Evolutionary conservation across 1,284 basidiomycete genomes (phyloP), one percentile per base, ranked within the genome.

Genomic region (Gymnopus androsaceus): DNA sequence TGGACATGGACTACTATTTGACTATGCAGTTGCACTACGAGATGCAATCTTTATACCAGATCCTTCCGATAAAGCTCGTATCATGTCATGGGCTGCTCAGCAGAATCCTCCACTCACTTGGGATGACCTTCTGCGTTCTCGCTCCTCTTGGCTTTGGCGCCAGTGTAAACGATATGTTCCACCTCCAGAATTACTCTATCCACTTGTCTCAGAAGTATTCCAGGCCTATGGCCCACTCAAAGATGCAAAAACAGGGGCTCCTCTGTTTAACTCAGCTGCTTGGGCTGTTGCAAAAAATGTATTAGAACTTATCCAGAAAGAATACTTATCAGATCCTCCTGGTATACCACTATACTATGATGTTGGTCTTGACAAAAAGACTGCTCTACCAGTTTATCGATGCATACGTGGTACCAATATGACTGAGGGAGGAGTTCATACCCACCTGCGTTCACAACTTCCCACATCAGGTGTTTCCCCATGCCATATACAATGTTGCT

Each of bases 21-120:
- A 64, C 17, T 73, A 72, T 61, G 54, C 63, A 0, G 38, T 50
- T n/a, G 63, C 64, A 12, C 57, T 72, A 9, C 64, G 63, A 6
- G 67, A 72, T 64, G 69, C 69, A 4, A 61, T 72, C 3, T 69
- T 73, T 38, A 60, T 71, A 28, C 68, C 68, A 1, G 61, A 70
- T 49, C 40, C 44, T 8, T 53, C 57, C 1, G 68, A 72, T 47
- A 66, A 63, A 44, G 37, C 38, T 6, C 51, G 57, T 3, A 68
- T 73, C 31, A 50, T 58, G 28, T 63, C 59, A 1, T 70, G 67
- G 66, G 65, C 55, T 12, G 17, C 44, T 19, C 47, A 51, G 2
- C 64, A 64, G 25, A 54, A 31, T 7, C 65, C 63, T 0, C 56
- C 63, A 1, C 28, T 48, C 12, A 55, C 59, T 2, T 72, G 62